Percentiles rank a stretch among this genome's conserved stretches.
Conservation (phyloP, 1,284 basidiomycete genomes). For the Pholiota adiposa region DNA sequence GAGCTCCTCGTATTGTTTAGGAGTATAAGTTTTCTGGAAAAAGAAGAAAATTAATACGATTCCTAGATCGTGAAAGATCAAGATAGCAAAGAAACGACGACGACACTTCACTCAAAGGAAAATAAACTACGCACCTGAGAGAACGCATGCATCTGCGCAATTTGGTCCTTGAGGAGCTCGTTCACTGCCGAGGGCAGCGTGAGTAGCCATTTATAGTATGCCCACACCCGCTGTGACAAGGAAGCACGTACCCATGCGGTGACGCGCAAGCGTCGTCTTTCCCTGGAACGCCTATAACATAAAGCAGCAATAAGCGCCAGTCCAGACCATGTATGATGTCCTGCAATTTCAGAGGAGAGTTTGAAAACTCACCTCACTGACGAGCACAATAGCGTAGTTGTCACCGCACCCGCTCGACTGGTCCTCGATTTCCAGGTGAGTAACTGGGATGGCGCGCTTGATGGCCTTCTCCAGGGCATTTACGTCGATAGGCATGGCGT, state of each 20-base stretch:
- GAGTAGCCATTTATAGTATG: constrained; percentile 3
- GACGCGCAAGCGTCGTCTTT: constrained; percentile 72
- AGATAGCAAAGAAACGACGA: too few relatives aligned
- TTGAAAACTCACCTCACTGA: constrained; percentile 62
- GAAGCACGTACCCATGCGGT: constrained; percentile 59
- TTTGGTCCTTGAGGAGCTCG: constrained; percentile 71
- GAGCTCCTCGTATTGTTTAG: constrained; percentile 63
- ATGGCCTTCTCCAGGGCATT: constrained; percentile 63
- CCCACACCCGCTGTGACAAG: not conserved
- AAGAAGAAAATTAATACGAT: not conserved
- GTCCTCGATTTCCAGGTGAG: constrained; percentile 73
- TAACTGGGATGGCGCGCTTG: constrained; percentile 58
- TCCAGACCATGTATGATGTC: not conserved
- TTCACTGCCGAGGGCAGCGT: constrained; percentile 56
- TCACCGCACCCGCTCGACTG: constrained; percentile 80
- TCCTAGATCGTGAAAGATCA: not conserved
- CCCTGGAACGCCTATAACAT: constrained; percentile 66
- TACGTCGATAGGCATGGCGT: constrained; percentile 61
- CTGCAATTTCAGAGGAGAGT: not conserved
- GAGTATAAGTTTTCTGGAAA: constrained; percentile 74
- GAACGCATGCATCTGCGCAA: constrained; percentile 82
- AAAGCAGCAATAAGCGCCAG: not conserved
- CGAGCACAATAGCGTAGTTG: constrained; percentile 73
- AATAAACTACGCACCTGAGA: constrained; percentile 62
- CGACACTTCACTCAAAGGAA: not conserved